These are phyloP conservation scores for Urtica urens DNA, from an alignment of 306 rosid species.

Conservation along the genomic window DNA sequence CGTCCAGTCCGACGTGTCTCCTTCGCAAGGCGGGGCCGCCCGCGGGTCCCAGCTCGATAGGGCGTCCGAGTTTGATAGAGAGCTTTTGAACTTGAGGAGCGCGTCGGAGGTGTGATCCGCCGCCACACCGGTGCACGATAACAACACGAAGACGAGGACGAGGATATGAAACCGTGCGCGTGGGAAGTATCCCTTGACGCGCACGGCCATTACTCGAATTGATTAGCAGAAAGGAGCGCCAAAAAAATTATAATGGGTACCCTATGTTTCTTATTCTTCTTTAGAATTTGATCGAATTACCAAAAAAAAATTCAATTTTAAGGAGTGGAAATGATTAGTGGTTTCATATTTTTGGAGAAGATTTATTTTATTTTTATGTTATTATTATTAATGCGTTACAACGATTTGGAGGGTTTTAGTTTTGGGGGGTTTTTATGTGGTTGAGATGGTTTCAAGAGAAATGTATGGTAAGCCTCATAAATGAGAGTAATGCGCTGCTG, in stretches of 20 bases:
- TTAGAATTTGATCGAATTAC: not conserved
- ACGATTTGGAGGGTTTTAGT: not conserved
- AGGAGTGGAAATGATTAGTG: not conserved
- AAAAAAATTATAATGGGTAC: conserved; percentile 11
- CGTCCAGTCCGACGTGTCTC: conserved; percentile 36
- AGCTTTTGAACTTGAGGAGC: conserved; percentile 37
- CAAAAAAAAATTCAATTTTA: too few relatives aligned
- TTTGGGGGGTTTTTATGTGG: conserved; percentile 4
- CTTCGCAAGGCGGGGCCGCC: conserved; percentile 46
- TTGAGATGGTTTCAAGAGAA: conserved; percentile 36
- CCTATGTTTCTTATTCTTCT: not conserved
- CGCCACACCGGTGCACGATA: conserved; percentile 1
- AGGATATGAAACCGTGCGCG: conserved; percentile 44
- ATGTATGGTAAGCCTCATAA: conserved; percentile 48
- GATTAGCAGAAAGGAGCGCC: not conserved
- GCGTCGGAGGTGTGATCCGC: conserved; percentile 31
- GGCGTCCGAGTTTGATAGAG: conserved; percentile 20
- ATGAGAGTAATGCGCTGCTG: conserved; percentile 5
- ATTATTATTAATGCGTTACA: not conserved
- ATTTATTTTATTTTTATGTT: too few relatives aligned
- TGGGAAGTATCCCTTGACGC: conserved; percentile 47
- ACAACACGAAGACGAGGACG: conserved; percentile 13
- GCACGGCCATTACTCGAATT: conserved; percentile 71
- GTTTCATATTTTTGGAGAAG: not conserved
- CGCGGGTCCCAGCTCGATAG: conserved; percentile 44